A percentile compares a stretch with the other conserved stretches of the same genome.
These are phyloP conservation scores for Cyberlindnera nakhonratchasimensis DNA, from an alignment of 805 yeast species.

Conservation along the genomic window DNA sequence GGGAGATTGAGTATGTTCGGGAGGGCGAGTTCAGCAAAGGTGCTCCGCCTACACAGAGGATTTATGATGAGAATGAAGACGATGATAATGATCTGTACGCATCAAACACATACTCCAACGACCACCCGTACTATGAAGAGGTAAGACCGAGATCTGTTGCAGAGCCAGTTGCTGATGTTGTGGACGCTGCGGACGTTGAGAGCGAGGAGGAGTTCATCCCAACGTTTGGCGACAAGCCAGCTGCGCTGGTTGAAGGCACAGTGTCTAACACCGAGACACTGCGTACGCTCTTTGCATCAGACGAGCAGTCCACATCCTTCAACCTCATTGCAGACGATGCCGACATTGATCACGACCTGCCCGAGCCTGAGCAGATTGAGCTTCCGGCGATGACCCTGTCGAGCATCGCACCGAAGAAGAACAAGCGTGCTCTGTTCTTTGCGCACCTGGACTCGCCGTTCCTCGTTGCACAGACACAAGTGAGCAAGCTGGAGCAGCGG, in stretches of 20 bases:
- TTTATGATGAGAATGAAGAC: slow-evolving; percentile 21
- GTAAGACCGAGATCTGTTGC: slow-evolving; percentile 2
- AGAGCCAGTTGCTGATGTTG: not conserved
- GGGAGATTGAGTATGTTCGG: slow-evolving; percentile 28
- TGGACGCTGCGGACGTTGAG: slow-evolving; percentile 10
- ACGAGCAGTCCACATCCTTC: slow-evolving; percentile 31
- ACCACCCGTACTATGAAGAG: slow-evolving; percentile 9
- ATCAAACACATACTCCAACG: slow-evolving; percentile 3
- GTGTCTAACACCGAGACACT: slow-evolving; percentile 55
- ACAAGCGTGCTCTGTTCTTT: slow-evolving; percentile 59
- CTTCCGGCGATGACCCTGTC: slow-evolving; percentile 17
- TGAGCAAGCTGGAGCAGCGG: slow-evolving; percentile 46
- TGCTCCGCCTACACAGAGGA: slow-evolving; percentile 12
- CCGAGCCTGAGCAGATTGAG: slow-evolving; percentile 26
- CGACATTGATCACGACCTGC: slow-evolving; percentile 41
- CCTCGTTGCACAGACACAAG: slow-evolving; percentile 77
- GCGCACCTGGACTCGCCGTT: slow-evolving; percentile 84
- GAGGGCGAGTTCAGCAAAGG: slow-evolving; percentile 27
- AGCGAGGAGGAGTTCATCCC: slow-evolving; percentile 44
- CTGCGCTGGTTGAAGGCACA: slow-evolving; percentile 26
- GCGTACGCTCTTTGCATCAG: slow-evolving; percentile 50
- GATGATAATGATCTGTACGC: slow-evolving; percentile 12
- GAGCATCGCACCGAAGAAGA: slow-evolving; percentile 27
- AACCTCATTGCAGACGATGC: slow-evolving; percentile 44
- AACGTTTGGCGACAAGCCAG: slow-evolving; percentile 37